Base-by-base conservation (phyloP, 2,329 filamentous ascomycete genomes). In the Sporothrix schenckii region DNA sequence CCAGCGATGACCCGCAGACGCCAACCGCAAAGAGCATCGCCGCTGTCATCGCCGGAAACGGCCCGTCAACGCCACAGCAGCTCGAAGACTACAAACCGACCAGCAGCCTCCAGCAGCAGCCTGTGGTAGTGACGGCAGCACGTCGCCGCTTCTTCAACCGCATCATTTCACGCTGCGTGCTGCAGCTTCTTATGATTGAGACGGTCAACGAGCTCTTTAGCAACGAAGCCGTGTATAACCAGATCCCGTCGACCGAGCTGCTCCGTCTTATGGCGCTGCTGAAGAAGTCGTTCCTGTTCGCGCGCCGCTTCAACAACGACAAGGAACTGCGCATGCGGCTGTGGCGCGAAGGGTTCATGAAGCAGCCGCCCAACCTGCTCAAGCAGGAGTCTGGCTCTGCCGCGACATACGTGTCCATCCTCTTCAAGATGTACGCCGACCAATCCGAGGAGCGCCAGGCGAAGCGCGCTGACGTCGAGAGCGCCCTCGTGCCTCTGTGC, bases 301-400 rank as follows among this genome's bases (percentile, higher is more conserved):
- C 96, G 58, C 94, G 96, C 77, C 92, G 91, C 76, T 99, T 99
- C 85, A 99, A 99, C 80, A 93, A 93, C 73, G 94, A 99, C 81
- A 97, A 97, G 80, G 95, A 98, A 75, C 84, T 99, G 50, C 89
- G 95, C 60, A 97, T 97, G 86, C 89, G 92, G 21, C 85, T 99
- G 21, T 99, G 96, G 93, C 87, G 93, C 66, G 95, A 99, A 79
- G 95, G 96, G 0, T 99, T 99, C 85, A 99, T 99, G 95, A 97
- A 97, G 81, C 95, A 99, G 78, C 94, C 95, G 19, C 95, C 95
- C 2, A 99, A 99, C 77, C 85, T 99, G 14, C 86, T 99, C 41
- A 99, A 99, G 82, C 95, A 99, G 79, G 95, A 99, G 81, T 92
- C 89, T 72, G 94, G 95, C 53, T 92, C 91, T 69, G 95, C 95